Evolutionary conservation across 441 rosid species (phyloP), one percentile per base, ranked within the genome.

Genomic region (Dalechampia spathulata): DNA sequence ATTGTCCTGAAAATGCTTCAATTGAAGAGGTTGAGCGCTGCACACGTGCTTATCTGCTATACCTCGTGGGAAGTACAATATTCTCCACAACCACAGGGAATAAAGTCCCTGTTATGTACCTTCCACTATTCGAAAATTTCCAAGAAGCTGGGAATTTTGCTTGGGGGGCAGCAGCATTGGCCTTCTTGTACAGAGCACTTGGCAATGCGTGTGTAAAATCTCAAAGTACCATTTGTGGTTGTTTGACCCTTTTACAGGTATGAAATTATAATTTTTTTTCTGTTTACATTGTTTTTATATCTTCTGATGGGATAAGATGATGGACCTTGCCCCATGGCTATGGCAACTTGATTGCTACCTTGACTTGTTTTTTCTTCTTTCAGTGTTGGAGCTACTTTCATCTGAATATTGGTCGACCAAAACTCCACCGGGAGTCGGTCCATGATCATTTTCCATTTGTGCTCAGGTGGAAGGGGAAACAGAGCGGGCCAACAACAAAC

Each of bases 371-470:
- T 55, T 49, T 11, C 55, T 59, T 51, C 61, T 48, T 82, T 63
- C 68, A 93, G 97, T 90, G 97, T 71, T 93, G 97, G 97, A 87
- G 97, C 73, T 87, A 93, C 74, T 90, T 82, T 75, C 97, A 93
- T 75, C 81, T 90, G 57, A 84, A 87, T 71, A 75, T 85, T 50
- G 95, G 96, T 50, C 72, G 90, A 39, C 99, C 96, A 47, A 93
- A 87, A 83, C 96, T 87, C 68, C 85, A 82, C 57, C 82, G 80
- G 60, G 96, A 83, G 57, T 89, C 89, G 14, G 58, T 78, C 73
- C 95, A 84, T 36, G 76, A 85, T 72, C 92, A 83, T 69, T 90
- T 93, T 64, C 97, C 97, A 9, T 90, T 85, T 69, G 91, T 87
- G 37, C 86, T 93, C 40, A 66, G 75, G 69, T 93, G 97, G 97